phyloP scores from a whole-genome alignment of 192 early-diverging fungal genomes.

The Coemansia sp. region DNA sequence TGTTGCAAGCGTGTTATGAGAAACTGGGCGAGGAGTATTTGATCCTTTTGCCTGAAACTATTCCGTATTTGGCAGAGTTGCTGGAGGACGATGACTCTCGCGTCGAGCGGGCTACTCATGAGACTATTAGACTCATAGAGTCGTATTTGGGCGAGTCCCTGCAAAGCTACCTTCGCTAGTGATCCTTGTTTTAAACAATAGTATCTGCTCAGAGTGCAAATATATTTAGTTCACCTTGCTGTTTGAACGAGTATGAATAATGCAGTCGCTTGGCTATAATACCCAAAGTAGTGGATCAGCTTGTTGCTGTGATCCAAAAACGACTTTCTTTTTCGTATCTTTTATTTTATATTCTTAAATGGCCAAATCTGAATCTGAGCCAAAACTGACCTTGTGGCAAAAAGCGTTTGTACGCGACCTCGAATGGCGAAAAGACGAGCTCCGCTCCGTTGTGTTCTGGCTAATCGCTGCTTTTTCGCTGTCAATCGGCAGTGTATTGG shows the following conservation, averaged over 20 bases:
- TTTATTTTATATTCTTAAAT: constrained; percentile 6
- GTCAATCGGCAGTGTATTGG: constrained; percentile 23
- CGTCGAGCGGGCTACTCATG: constrained; percentile 78
- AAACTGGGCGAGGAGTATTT: constrained; percentile 92
- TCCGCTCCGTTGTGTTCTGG: constrained; percentile 46
- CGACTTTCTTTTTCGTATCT: neutral
- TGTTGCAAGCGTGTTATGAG: constrained; percentile 79
- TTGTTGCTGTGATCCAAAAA: neutral
- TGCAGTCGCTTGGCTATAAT: too few relatives aligned
- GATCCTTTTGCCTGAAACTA: constrained; percentile 87
- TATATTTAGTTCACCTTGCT: too few relatives aligned
- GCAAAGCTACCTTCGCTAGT: constrained; percentile 78
- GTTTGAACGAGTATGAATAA: neutral
- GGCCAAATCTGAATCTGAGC: constrained; percentile 7
- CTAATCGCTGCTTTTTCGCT: constrained; percentile 30
- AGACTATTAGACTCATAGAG: constrained; percentile 85
- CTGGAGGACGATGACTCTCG: constrained; percentile 90
- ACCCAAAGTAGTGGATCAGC: too few relatives aligned
- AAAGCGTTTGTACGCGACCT: constrained; percentile 43
- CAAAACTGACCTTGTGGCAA: constrained; percentile 31
- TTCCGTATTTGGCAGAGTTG: constrained; percentile 91
- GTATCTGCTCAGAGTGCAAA: too few relatives aligned
- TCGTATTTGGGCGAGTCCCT: constrained; percentile 87
- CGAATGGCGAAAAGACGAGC: constrained; percentile 50
- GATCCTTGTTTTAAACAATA: neutral